Base-by-base conservation (phyloP, 2,329 filamentous ascomycete species). In the Blastomyces gilchristii region DNA sequence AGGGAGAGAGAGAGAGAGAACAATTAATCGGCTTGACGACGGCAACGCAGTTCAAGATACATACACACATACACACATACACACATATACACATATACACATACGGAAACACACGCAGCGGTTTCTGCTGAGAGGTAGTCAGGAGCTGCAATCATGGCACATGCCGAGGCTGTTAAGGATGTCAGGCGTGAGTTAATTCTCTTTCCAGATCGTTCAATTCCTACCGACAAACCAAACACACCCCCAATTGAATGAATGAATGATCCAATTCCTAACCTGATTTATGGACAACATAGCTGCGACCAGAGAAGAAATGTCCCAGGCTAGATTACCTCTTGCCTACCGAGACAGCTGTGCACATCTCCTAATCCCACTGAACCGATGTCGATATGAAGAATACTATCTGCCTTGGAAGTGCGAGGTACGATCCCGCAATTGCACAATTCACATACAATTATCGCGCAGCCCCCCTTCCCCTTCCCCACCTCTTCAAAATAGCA, bases 371-470 rank as follows among this genome's bases (percentile, higher is more conserved):
- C 94, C 94, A 18, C 83, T 99, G 70, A 99, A 99, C 81, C 88
- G 89, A 73, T 99, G 94, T 83, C 91, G 94, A 66, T 84, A 85
- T 78, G 88, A 95, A 70, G 89, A 91, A 67, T 97, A 89, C 81
- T 99, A 96, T 78, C 80, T 97, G 71, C 92, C 92, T 22, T 99
- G 94, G 94, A 97, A 96, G 83, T 99, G 94, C 78, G 86, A 90
- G 84, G 94, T 97, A 84, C 41, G 60, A 41, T 34, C 28, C 41
- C 34, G 8, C 6, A 37, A 37, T 37, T 41, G 18, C 54, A 22
- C 3, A 16, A n/a, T 53, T 34, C 34, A 37, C 9, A 37, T 11
- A 37, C 34, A 37, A 37, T 11, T 37, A 37, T 37, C 34, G 34
- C 34, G 34, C 34, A 7, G 1, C 7, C 8, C 8, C 31, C 11